phyloP scores from a whole-genome alignment of 1,139 yeast genomes.

The Eremothecium cymbalariae region DNA sequence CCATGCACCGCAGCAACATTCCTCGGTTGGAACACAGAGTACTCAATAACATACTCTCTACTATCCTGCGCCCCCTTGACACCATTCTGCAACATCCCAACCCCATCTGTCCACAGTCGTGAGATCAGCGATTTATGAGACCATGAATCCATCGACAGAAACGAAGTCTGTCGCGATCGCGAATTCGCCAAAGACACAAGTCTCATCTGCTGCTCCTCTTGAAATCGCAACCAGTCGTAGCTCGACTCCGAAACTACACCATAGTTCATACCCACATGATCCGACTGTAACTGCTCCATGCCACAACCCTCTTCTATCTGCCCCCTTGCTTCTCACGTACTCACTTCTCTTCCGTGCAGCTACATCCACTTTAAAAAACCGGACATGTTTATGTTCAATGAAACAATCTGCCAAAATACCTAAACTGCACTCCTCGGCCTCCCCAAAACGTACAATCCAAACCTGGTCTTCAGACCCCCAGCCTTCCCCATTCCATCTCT shows the following conservation, averaged over 20 bases:
- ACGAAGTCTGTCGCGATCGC: slow-evolving; percentile 9
- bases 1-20: slow-evolving; percentile 10
- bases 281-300: slow-evolving; percentile 8
- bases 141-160: slow-evolving; percentile 8
- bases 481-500: no score
- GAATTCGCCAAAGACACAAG: slow-evolving; percentile 4
- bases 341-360: no score
- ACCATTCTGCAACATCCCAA: slow-evolving; percentile 1
- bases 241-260: slow-evolving; percentile 17
- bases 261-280: slow-evolving; percentile 11
- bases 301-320: background rate
- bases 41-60: slow-evolving; percentile 36
- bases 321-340: no score
- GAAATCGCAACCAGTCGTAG: slow-evolving; percentile 19
- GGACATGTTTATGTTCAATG: no score
- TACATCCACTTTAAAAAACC: no score
- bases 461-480: no score
- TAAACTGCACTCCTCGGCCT: no score
- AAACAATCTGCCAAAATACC: no score
- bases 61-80: slow-evolving; percentile 2
- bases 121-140: slow-evolving; percentile 10
- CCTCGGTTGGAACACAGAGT: slow-evolving; percentile 45
- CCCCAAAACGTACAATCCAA: no score
- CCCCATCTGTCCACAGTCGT: slow-evolving; percentile 10
- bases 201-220: slow-evolving; percentile 14